These are phyloP conservation scores for Talaromyces albobiverticillius DNA, from an alignment of 2,329 filamentous ascomycete species.

Conservation along the genomic window DNA sequence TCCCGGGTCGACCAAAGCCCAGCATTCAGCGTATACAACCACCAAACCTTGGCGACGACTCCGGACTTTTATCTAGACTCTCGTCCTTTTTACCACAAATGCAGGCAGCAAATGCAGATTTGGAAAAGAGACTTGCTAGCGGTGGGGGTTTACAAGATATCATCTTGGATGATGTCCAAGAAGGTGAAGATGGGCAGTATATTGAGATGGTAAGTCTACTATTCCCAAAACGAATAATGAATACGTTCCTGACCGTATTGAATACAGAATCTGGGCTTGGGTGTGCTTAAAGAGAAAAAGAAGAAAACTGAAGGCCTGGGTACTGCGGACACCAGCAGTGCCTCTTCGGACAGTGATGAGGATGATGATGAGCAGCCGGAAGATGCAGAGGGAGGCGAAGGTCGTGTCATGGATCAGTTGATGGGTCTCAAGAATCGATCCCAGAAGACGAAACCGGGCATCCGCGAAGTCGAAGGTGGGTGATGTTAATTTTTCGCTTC, in stretches of 20 bases:
- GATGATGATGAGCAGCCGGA: slow-evolving; percentile 18
- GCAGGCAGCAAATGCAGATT: slow-evolving; percentile 41
- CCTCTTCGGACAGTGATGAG: slow-evolving; percentile 13
- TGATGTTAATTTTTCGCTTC: background rate
- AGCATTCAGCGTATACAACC: slow-evolving; percentile 23
- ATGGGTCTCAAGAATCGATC: slow-evolving; percentile 33
- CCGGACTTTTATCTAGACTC: slow-evolving; percentile 35
- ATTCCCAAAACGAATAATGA: background rate
- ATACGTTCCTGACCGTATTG: background rate
- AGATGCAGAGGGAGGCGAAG: slow-evolving; percentile 22
- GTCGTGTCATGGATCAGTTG: slow-evolving; percentile 31
- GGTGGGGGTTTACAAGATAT: slow-evolving; percentile 27
- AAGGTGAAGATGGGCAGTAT: slow-evolving; percentile 33
- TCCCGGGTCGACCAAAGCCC: slow-evolving; percentile 32
- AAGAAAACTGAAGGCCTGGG: slow-evolving; percentile 17
- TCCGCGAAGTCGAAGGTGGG: slow-evolving; percentile 33
- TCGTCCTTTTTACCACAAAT: slow-evolving; percentile 42
- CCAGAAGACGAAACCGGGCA: slow-evolving; percentile 36
- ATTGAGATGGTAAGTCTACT: slow-evolving; percentile 42
- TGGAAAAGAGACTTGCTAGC: slow-evolving; percentile 37
- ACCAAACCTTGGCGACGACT: slow-evolving; percentile 19
- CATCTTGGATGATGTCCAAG: slow-evolving; percentile 31
- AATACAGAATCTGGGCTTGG: slow-evolving; percentile 41
- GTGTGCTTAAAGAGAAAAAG: slow-evolving; percentile 42
- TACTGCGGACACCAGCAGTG: background rate